These are phyloP conservation scores for Claviceps sp. DNA, from an alignment of 2,329 filamentous ascomycete species.

Conservation along the genomic window DNA sequence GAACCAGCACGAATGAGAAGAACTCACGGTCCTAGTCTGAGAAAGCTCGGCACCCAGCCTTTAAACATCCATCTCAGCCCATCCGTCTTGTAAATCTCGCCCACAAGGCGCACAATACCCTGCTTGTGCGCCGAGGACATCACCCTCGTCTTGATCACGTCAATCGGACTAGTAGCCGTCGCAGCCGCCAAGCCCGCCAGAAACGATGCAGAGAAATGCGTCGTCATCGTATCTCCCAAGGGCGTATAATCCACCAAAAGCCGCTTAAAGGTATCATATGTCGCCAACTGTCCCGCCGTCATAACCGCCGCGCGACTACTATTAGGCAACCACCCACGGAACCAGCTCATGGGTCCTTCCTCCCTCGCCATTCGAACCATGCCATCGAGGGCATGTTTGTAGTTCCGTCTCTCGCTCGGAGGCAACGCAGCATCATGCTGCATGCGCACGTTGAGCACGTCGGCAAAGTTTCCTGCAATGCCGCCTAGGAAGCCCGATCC, in stretches of 20 bases:
- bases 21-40: conserved; percentile 49
- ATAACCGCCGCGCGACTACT: conserved; percentile 70
- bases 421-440: conserved; percentile 81
- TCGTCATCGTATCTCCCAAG: conserved; percentile 55
- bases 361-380: conserved; percentile 74
- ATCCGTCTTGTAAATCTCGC: conserved; percentile 55
- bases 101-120: conserved; percentile 45
- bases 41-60: conserved; percentile 72
- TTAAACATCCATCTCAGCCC: conserved; percentile 77
- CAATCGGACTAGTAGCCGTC: conserved; percentile 71
- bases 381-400: conserved; percentile 78
- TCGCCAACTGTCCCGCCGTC: conserved; percentile 74
- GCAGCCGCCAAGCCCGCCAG: conserved; percentile 73
- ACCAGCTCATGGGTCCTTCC: conserved; percentile 65
- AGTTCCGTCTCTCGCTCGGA: conserved; percentile 62
- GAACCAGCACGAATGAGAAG: too few relatives aligned
- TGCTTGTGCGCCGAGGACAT: conserved; percentile 52
- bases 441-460: conserved; percentile 97
- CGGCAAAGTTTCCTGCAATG: conserved; percentile 82
- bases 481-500: conserved; percentile 80
- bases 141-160: conserved; percentile 79
- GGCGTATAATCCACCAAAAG: conserved; percentile 52
- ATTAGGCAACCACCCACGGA: conserved; percentile 78
- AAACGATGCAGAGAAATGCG: conserved; percentile 67
- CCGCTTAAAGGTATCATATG: conserved; percentile 72